Evolutionary conservation across 345 rosid species (phyloP), one percentile per base, ranked within the genome.

Genomic region (Melaleuca alternifolia): DNA sequence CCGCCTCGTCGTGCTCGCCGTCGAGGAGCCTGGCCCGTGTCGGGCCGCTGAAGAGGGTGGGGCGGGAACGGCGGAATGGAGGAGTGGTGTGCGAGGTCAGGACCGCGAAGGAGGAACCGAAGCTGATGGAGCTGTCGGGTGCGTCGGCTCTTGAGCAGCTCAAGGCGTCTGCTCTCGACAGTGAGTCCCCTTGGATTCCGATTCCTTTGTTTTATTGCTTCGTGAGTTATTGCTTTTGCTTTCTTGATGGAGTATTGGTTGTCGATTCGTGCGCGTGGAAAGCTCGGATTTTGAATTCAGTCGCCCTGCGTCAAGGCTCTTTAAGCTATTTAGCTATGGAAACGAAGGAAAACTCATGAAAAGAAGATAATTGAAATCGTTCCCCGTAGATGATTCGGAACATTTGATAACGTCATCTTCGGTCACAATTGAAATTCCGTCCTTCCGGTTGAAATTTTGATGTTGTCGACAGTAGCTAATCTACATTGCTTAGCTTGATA

Each of bases 61-160:
- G 79, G 48, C 79, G 79, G 48, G 79, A 41, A 71, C 48, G 61
- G 85, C 56, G 84, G 52, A 13, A 51, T 37, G 44, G 56, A 54
- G 87, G 24, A 48, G 57, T 76, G 83, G 77, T 65, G 56, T 81
- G 85, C 30, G 81, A 57, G 14, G 85, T 81, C 44, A 21, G 9
- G 21, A 56, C 51, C 20, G 83, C 37, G 23, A 54, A 16, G 44
- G 46, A 81, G 65, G 87, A 79, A 5, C 26, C 51, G 14, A 59
- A 23, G 65, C 79, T 50, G 54, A 52, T 79, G 51, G 90, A 91
- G 62, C 91, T 89, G 28, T 89, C 95, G 87, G 88, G 88, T 85
- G 52, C 88, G 89, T 92, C 95, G 11, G 97, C 96, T 79, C 96
- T 94, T 10, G 94, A 93, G 85, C 97, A 89, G 84, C 96, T 94